A percentile compares a stretch with the other conserved stretches of the same genome.
Evolutionary conservation across 179 eudicot genomes (phyloP).

Genomic region (Gypsophila paniculata): DNA sequence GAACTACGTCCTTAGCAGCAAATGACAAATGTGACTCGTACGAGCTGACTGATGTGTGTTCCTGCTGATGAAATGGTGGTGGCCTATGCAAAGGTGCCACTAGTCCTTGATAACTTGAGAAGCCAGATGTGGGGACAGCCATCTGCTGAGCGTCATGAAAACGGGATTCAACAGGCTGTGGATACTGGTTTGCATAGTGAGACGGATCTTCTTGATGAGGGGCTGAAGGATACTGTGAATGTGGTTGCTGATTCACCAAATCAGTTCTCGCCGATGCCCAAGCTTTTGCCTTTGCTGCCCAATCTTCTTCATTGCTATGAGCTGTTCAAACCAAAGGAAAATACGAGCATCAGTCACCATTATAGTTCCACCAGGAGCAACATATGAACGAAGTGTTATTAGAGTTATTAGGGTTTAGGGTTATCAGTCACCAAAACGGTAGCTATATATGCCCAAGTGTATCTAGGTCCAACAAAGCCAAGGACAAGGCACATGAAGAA

Average conservation of each 20-base stretch:
- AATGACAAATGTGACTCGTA: slow-evolving; percentile 49
- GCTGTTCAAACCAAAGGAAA: slow-evolving; percentile 33
- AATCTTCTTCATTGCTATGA: slow-evolving; percentile 74
- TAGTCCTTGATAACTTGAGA: slow-evolving; percentile 48
- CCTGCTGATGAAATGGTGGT: slow-evolving; percentile 41
- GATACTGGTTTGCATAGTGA: slow-evolving; percentile 53
- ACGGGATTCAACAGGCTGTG: slow-evolving; percentile 42
- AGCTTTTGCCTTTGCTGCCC: slow-evolving; percentile 94
- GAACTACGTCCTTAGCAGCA: slow-evolving; percentile 46
- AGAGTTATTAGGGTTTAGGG: too few species aligned
- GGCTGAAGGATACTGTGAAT: slow-evolving; percentile 25
- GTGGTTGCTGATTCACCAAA: slow-evolving; percentile 53
- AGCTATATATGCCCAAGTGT: background rate
- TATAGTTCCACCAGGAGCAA: background rate
- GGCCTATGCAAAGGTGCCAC: slow-evolving; percentile 39
- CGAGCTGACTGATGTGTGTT: slow-evolving; percentile 42
- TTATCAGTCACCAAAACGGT: too few species aligned
- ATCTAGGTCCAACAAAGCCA: slow-evolving; percentile 8
- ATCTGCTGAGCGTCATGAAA: slow-evolving; percentile 45
- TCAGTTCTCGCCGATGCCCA: slow-evolving; percentile 81
- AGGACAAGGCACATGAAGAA: background rate
- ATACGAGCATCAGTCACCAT: background rate
- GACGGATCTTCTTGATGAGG: slow-evolving; percentile 44
- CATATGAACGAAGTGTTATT: too few species aligned
- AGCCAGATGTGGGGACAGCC: slow-evolving; percentile 42